These are phyloP conservation scores for Recurvomyces mirabilis DNA, from an alignment of 495 filamentous ascomycete genomes.

Conservation along the genomic window DNA sequence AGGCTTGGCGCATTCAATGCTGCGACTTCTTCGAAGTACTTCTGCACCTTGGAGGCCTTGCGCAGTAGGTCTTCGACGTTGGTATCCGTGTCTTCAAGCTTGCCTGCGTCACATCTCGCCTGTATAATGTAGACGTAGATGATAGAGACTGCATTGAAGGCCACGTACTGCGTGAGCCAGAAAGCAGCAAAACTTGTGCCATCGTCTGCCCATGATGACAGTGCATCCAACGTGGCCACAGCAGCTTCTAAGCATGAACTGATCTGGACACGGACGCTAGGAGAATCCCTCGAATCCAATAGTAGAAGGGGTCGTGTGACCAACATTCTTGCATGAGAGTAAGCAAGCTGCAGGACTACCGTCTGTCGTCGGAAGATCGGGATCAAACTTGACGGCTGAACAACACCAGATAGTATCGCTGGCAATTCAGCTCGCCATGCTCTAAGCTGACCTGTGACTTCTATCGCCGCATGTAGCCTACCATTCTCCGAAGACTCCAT, in stretches of 20 bases:
- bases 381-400: slow-evolving; percentile 38
- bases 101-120: slow-evolving; percentile 19
- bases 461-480: slow-evolving; percentile 3
- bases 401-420: slow-evolving; percentile 34
- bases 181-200: slow-evolving; percentile 26
- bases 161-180: slow-evolving; percentile 34
- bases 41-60: slow-evolving; percentile 35
- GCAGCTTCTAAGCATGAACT: slow-evolving; percentile 38
- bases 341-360: slow-evolving; percentile 42
- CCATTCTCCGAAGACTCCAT: neutral
- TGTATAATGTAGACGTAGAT: slow-evolving; percentile 33
- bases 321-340: slow-evolving; percentile 45
- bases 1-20: slow-evolving; percentile 41
- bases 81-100: neutral
- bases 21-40: slow-evolving; percentile 39
- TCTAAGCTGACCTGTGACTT: slow-evolving; percentile 31
- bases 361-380: slow-evolving; percentile 44
- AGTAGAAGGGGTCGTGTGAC: slow-evolving; percentile 46
- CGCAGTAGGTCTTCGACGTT: slow-evolving; percentile 2
- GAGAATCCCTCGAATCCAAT: slow-evolving; percentile 27
- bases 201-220: neutral
- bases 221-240: slow-evolving; percentile 24
- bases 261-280: slow-evolving; percentile 30
- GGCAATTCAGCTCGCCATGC: slow-evolving; percentile 37
- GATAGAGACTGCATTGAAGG: slow-evolving; percentile 31